Evolutionary conservation across 495 filamentous ascomycete species (phyloP), one percentile per base, ranked within the genome.

Genomic region (Aspergillus carlsbadensis): DNA sequence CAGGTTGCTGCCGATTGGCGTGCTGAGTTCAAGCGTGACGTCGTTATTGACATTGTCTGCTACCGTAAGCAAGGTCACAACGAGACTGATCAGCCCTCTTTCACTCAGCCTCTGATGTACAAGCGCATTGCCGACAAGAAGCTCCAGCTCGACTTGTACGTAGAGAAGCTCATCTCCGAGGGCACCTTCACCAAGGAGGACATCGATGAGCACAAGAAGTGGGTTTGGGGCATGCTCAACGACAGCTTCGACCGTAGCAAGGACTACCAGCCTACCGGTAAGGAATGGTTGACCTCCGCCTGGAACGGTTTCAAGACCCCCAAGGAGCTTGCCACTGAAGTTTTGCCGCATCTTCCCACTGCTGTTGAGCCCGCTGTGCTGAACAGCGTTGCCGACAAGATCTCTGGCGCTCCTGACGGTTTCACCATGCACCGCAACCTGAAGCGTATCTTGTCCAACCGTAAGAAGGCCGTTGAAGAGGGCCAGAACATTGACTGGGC

Each of bases 41-140:
- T 97, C 53, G 92, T 98, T 61, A 89, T 98, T 69, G 94, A 98
- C 74, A 86, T 98, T 57, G 90, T 98, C 65, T 98, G 94, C 84
- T 98, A 98, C 81, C 87, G 94, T 62, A 98, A 98, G 78, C 86
- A 96, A 74, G 94, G 94, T 50, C 94, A 98, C 85, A 98, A 98
- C 77, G 94, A 98, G 80, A 98, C 94, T 13, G 94, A 98, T 66
- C 94, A 98, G 78, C 94, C 94, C 15, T 96, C 92, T 31, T 98
- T 98, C 82, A 98, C 94, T n/a, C 94, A 98, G 75, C 94, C 94
- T 35, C 76, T 96, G 57, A 98, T 98, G 94, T 98, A 98, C 82
- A 96, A 96, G 83, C 90, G 89, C 62, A 97, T 98, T 67, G 82
- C 84, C 52, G 78, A 84, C 35, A 89, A 96, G 68, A 80, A 85